These are phyloP conservation scores for Halenospora varia DNA, from an alignment of 495 filamentous ascomycete species.

Conservation along the genomic window DNA sequence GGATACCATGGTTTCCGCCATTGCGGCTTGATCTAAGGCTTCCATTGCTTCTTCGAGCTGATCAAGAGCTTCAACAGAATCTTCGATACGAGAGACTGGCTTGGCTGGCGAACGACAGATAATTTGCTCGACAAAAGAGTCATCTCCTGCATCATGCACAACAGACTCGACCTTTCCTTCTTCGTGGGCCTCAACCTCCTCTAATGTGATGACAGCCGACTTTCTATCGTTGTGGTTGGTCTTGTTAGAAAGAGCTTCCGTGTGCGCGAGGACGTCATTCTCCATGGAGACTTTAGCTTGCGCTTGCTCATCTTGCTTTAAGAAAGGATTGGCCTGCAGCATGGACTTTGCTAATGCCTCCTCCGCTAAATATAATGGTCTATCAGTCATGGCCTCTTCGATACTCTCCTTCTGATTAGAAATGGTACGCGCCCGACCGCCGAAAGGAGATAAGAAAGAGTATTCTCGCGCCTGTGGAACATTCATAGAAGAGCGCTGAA, in stretches of 20 bases:
- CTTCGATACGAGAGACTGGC: conserved; percentile 54
- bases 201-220: conserved; percentile 16
- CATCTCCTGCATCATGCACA: conserved; percentile 12
- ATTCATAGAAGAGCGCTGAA: not conserved
- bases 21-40: conserved; percentile 16
- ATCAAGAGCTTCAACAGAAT: conserved; percentile 66
- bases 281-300: not conserved
- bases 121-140: conserved; percentile 39
- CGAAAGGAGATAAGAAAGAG: conserved; percentile 19
- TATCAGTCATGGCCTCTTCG: conserved; percentile 7
- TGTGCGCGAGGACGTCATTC: not conserved
- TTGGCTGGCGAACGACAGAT: conserved; percentile 36
- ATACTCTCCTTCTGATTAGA: not conserved
- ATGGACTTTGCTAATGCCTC: conserved; percentile 10
- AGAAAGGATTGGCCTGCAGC: not conserved
- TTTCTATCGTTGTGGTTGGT: conserved; percentile 2
- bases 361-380: conserved; percentile 20
- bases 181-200: conserved; percentile 21
- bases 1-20: conserved; percentile 27
- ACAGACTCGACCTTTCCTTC: conserved; percentile 2
- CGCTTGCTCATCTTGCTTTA: not conserved
- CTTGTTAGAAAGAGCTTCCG: not conserved
- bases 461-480: conserved; percentile 1
- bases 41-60: conserved; percentile 55
- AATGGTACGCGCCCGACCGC: not conserved